These are phyloP conservation scores for Pseudocercospora musae DNA, from an alignment of 2,329 filamentous ascomycete genomes.

Conservation along the genomic window DNA sequence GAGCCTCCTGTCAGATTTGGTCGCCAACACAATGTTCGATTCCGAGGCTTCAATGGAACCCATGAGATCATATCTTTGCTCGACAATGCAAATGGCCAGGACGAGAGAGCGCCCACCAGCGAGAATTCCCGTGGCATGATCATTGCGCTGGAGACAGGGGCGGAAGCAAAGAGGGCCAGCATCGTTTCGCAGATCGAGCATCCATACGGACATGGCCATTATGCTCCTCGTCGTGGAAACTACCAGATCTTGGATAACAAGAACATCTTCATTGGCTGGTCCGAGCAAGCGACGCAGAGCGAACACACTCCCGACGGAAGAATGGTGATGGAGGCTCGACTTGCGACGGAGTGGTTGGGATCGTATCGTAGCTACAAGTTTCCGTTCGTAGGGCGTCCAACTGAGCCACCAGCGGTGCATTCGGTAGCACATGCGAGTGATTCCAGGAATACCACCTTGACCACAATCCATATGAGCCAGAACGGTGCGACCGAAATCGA, in stretches of 20 bases:
- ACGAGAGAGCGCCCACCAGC: conserved; percentile 12
- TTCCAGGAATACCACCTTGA: conserved; percentile 21
- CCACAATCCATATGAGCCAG: conserved; percentile 50
- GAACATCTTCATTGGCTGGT: conserved; percentile 53
- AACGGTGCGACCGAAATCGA: conserved; percentile 41
- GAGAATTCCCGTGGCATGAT: conserved; percentile 20
- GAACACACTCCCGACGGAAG: conserved; percentile 44
- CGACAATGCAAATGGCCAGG: conserved; percentile 45
- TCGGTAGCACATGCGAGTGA: conserved; percentile 29
- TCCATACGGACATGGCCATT: conserved; percentile 34
- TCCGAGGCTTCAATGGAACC: conserved; percentile 39
- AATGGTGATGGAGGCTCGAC: conserved; percentile 47
- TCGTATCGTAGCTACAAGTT: conserved; percentile 53
- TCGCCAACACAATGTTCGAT: conserved; percentile 50
- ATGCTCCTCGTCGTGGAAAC: conserved; percentile 39
- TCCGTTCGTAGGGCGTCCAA: conserved; percentile 42
- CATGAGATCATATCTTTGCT: conserved; percentile 50
- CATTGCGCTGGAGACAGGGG: conserved; percentile 13
- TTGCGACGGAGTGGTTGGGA: conserved; percentile 31
- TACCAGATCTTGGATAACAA: conserved; percentile 48
- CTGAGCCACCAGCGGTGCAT: conserved; percentile 30
- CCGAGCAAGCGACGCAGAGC: conserved; percentile 30
- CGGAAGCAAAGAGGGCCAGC: conserved; percentile 11
- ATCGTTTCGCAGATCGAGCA: conserved; percentile 17
- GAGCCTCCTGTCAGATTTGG: conserved; percentile 3